phyloP scores from a whole-genome alignment of 768 basidiomycete species.

The Russula foetens region DNA sequence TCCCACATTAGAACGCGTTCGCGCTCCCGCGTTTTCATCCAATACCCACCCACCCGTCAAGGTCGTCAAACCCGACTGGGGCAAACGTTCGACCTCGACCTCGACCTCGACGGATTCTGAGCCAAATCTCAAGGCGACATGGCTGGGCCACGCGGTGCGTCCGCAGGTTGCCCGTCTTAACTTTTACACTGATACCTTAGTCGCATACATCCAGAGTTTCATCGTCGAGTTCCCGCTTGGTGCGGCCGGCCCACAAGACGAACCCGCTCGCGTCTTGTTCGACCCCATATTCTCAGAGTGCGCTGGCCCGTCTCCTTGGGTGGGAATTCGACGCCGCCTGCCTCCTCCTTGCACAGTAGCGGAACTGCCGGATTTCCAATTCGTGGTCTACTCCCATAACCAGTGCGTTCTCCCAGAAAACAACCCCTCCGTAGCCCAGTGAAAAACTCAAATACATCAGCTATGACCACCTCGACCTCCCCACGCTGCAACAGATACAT shows the following conservation, averaged over 20 bases:
- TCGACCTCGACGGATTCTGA: not conserved
- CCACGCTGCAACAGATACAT: conserved; percentile 26
- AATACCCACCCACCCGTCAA: conserved; percentile 18
- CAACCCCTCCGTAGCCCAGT: too few species aligned
- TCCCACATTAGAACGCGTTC: conserved; percentile 19
- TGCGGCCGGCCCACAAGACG: not conserved
- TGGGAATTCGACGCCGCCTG: conserved; percentile 28
- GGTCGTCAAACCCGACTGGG: conserved; percentile 26
- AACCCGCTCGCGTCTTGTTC: conserved; percentile 30
- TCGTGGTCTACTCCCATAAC: conserved; percentile 35
- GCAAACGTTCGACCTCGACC: not conserved
- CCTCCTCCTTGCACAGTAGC: conserved; percentile 31
- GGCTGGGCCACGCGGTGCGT: conserved; percentile 34
- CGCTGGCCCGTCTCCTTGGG: conserved; percentile 26
- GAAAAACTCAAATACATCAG: conserved; percentile 17
- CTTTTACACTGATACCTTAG: not conserved
- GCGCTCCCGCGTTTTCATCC: conserved; percentile 1
- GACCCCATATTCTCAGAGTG: conserved; percentile 35
- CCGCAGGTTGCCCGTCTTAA: not conserved
- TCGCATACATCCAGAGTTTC: conserved; percentile 22
- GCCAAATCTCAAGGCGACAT: conserved; percentile 25
- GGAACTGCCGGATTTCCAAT: conserved; percentile 33
- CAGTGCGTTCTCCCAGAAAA: conserved; percentile 27
- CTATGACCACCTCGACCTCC: conserved; percentile 37
- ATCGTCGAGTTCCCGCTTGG: conserved; percentile 25